Base-by-base conservation (phyloP, 148 eudicot species). In the Rhododendron williamsianum region DNA sequence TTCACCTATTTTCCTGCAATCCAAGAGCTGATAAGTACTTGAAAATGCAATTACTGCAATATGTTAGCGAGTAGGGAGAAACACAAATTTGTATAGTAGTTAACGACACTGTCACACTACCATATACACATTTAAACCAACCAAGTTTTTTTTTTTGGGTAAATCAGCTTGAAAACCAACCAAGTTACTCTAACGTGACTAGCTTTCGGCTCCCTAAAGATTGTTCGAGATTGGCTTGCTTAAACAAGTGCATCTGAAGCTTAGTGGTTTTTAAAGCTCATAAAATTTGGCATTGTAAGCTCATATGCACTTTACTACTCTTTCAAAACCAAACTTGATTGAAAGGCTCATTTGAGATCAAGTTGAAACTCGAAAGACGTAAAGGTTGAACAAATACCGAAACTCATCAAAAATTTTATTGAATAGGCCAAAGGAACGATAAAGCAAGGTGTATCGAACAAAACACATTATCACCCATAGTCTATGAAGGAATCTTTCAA, bases 1-100 rank as follows among this genome's bases (percentile, higher is more conserved):
- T 27, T 94, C 94, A 67, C 89, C 91, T 81, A 49, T 90, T 78
- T 85, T 93, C 91, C 98, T 94, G 90, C 71, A 81, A 76, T 78
- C 51, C 27, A 41, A 30, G 15, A 69, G 27, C 36, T 30, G 38
- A 71, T 71, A 71, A 71, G 76, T 71, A 71, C 19, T 69, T 69
- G 35, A 69, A 69, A 69, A 27, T 27, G 74, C 16, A 69, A 69
- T 27, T 10, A 27, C 38, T 71, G 18, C 76, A 71, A 71, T 4
- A 23, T 71, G 16, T 71, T 71, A 1, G 38, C 19, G 6, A 30
- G 38, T 27, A 30, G 38, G 19, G 4, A 25, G 48, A n/a, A 10
- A 11, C 6, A 1, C 74, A 27, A 69, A 69, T 27, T 27, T 25
- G 0, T 69, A 27, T 2, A 27, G 15, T 13, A 30, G 38, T 71